Percentiles rank a stretch among this genome's conserved stretches.
Evolutionary conservation across 1,284 basidiomycete genomes (phyloP).

Genomic region (Gymnopus androsaceus): DNA sequence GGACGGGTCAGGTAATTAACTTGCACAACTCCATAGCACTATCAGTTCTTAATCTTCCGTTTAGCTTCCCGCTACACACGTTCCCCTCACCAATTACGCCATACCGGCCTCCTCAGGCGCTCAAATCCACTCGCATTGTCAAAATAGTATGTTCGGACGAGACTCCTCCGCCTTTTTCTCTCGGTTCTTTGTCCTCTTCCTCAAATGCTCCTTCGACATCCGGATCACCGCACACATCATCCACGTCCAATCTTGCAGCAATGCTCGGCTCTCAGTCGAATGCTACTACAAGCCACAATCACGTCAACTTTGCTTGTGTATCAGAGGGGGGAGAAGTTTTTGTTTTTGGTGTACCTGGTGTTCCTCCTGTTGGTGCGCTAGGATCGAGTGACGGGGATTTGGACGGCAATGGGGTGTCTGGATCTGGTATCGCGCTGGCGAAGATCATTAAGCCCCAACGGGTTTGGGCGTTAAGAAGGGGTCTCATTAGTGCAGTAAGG

Average conservation of each 20-base stretch:
- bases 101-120: conserved; percentile 79
- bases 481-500: conserved; percentile 80
- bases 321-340: conserved; percentile 92
- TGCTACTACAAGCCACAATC: not conserved
- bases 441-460: conserved; percentile 75
- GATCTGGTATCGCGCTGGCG: conserved; percentile 25
- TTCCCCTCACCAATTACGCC: conserved; percentile 76
- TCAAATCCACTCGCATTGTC: conserved; percentile 69
- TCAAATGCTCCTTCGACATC: not conserved
- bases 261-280: conserved; percentile 4
- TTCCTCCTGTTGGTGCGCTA: conserved; percentile 15
- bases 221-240: not conserved
- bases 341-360: conserved; percentile 64
- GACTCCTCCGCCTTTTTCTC: conserved; percentile 28
- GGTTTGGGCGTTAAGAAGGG: conserved; percentile 86
- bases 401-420: conserved; percentile 31
- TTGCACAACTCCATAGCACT: not conserved
- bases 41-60: conserved; percentile 6
- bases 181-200: conserved; percentile 3
- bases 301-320: conserved; percentile 71
- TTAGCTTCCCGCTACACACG: conserved; percentile 66
- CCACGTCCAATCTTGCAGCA: conserved; percentile 3
- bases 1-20: conserved; percentile 70
- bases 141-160: conserved; percentile 85
- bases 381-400: conserved; percentile 20